Base-by-base conservation (phyloP, 2,329 filamentous ascomycete species). In the Daldinia eschscholtzii region DNA sequence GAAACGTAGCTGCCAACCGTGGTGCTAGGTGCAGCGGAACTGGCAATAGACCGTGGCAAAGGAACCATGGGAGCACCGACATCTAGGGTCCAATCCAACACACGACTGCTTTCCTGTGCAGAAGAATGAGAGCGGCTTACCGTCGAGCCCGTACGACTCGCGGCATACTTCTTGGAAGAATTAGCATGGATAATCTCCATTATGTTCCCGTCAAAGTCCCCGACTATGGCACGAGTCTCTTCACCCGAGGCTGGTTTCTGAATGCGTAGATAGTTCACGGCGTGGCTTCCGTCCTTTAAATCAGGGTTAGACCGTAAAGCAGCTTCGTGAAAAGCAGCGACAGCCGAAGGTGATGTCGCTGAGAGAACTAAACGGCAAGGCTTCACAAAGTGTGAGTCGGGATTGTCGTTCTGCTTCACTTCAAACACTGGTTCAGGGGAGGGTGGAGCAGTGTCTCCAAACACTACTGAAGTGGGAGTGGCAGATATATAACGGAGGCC, bases 131-230 rank as follows among this genome's bases (percentile, higher is more conserved):
- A 80, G 30, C 72, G 76, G 44, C 79, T 78, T 23, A 80, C 69
- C 3, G 78, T 78, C 13, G 80, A 77, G 23, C 80, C 79, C 37
- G 64, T 72, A 70, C 82, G 78, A 60, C 76, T 72, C 5, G 79
- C 71, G 28, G 79, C 73, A 57, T 83, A 81, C 37, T 79, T 79
- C 39, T 79, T 79, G 44, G 74, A 72, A 42, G 78, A 76, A 12
- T 79, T 78, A 7, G 84, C 83, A 78, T 89, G 92, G 57, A 94
- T 88, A 33, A 93, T 91, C 77, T 96, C 92, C 77, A 97, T 89
- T 73, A 87, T 92, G 81, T 97, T 97, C 57, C 92, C 92, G 81
- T 97, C 93, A 61, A 93, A 86, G 79, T 97, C 93, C 67, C 89
- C 86, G 44, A 93, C 89, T 85, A 82, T 88, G 83, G 80, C 87